phyloP scores from a whole-genome alignment of 306 rosid genomes.

The Trichosanthes cucumerina region DNA sequence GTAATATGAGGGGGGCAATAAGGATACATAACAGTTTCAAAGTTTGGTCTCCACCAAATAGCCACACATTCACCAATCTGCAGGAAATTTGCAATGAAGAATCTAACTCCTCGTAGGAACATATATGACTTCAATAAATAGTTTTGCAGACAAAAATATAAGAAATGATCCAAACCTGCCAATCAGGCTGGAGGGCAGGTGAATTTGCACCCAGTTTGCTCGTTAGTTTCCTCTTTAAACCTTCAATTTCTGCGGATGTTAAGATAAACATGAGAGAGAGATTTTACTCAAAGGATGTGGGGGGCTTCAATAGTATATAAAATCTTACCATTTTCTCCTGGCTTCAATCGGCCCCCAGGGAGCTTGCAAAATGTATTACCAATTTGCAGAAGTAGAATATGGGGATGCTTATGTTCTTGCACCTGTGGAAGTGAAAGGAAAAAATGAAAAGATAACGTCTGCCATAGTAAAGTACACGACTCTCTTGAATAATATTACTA shows the following conservation, averaged over 20 bases:
- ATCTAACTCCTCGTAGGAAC: neutral
- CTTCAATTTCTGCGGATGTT: slow-evolving; percentile 60
- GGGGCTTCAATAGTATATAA: neutral
- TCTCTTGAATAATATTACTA: neutral
- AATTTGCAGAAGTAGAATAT: slow-evolving; percentile 92
- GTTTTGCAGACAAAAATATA: neutral
- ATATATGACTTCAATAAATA: neutral
- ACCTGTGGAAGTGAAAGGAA: slow-evolving; percentile 42
- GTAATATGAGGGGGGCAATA: slow-evolving; percentile 99
- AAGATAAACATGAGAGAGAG: neutral
- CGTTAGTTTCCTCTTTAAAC: slow-evolving; percentile 88
- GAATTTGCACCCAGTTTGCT: slow-evolving; percentile 97
- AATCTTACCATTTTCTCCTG: slow-evolving; percentile 86
- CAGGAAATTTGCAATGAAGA: slow-evolving; percentile 10
- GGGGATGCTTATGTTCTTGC: slow-evolving; percentile 98
- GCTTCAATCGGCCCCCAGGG: slow-evolving; percentile 97
- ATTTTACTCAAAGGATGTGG: neutral
- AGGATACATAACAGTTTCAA: slow-evolving; percentile 96
- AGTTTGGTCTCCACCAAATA: slow-evolving; percentile 99
- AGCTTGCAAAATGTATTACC: slow-evolving; percentile 98
- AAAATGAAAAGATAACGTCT: neutral
- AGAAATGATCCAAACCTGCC: slow-evolving; percentile 50
- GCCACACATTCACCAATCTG: slow-evolving; percentile 99
- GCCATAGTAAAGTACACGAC: neutral
- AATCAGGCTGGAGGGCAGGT: slow-evolving; percentile 68